phyloP scores from a whole-genome alignment of 495 filamentous ascomycete species.

The Corynascus novoguineensis region DNA sequence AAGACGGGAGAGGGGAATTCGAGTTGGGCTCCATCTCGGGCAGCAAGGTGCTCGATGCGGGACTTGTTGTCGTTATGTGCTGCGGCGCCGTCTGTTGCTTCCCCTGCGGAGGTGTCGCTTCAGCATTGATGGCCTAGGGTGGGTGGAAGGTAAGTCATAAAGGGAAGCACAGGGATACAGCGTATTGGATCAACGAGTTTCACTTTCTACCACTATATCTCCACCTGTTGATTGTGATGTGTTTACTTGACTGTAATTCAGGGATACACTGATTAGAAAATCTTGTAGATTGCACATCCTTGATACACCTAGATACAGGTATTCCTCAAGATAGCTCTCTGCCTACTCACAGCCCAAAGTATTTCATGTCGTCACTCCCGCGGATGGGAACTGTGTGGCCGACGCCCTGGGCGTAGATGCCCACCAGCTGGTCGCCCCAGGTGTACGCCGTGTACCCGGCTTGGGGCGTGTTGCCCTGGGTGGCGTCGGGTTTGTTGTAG shows the following conservation, averaged over 20 bases:
- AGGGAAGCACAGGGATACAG: no score
- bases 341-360: slow-evolving; percentile 17
- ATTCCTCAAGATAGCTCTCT: slow-evolving; percentile 47
- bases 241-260: no score
- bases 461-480: slow-evolving; percentile 16
- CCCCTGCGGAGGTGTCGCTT: no score
- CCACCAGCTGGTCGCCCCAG: slow-evolving; percentile 18
- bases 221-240: no score
- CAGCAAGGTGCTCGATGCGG: neutral
- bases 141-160: no score
- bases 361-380: slow-evolving; percentile 23
- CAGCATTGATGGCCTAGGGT: no score
- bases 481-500: slow-evolving; percentile 14
- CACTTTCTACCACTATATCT: no score
- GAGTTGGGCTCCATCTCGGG: no score
- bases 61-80: neutral
- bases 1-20: no score
- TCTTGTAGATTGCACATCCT: neutral
- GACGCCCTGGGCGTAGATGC: slow-evolving; percentile 21
- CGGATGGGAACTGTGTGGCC: slow-evolving; percentile 24
- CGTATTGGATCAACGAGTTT: no score
- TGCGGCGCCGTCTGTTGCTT: no score
- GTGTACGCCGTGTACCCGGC: slow-evolving; percentile 20
- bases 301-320: neutral
- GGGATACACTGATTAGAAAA: no score